Evolutionary conservation across 805 yeast genomes (phyloP), one percentile per base, ranked within the genome.

Genomic region (Ogataea pini): DNA sequence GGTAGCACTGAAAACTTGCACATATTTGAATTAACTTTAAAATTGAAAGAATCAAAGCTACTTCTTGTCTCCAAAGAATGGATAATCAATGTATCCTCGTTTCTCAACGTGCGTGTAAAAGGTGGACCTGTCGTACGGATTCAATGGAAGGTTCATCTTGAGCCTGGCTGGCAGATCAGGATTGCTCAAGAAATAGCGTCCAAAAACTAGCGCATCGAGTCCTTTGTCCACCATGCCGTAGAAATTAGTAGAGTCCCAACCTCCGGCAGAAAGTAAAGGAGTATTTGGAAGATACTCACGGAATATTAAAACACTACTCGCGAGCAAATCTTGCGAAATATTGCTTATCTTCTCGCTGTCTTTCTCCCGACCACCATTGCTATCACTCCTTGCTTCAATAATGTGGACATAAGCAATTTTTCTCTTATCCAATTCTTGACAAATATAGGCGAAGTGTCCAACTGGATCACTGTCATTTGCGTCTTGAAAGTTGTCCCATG

Each of bases 101-200:
- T 63, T 67, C 14, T 62, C 65, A 17, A 62, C 58, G 13, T 62
- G 52, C 44, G 60, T 36, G 52, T 27, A 82, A 64, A 81, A 81
- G 8, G 77, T 71, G 14, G 55, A 49, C 58, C 83, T 71, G 59
- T 79, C 71, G 57, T 79, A 81, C 27, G 63, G 53, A 49, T 67
- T 69, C 48, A 79, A 61, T 37, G 72, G 71, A 31, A 61, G 45
- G 24, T 72, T 73, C 25, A 74, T 62, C 50, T 69, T 63, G 34
- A 80, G 47, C 50, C 81, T 67, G n/a, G 64, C 56, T 16, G 72
- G 75, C 28, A 82, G 59, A 57, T 82, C 86, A 1, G 86, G 85
- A 64, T 80, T 81, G 25, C 82, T 63, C 42, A 77, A 72, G 61
- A 72, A 79, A 48, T 63, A 67, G 51, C 84, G 72, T 25, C 83